Base-by-base conservation (phyloP, 345 rosid genomes). In the Euphorbia lathyris region DNA sequence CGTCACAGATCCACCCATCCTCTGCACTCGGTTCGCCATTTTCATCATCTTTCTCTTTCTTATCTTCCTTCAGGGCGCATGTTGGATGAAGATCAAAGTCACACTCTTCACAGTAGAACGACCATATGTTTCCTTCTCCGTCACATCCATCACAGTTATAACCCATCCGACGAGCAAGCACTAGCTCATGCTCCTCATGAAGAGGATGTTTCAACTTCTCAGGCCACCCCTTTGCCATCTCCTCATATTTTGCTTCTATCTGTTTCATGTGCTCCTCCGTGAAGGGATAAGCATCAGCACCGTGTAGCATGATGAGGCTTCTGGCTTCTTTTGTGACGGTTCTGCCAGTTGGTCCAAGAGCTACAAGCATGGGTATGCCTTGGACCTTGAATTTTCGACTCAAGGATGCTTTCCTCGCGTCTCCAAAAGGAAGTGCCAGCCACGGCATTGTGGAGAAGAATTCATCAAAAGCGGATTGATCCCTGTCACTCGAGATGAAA, bases 181-280 rank as follows among this genome's bases (percentile, higher is more conserved):
- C 80, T 20, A 92, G 85, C 69, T 88, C 89, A 19, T 93, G 93
- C 69, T 87, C 82, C 72, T 78, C 88, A 9, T 90, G 93, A 52
- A 80, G 87, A 30, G 65, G 83, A 76, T 83, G 77, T 77, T 84
- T 86, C 78, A 90, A 62, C 65, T 85, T 88, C 86, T 77, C 72
- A 42, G 97, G 93, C 93, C 93, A 88, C 60, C 80, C 87, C 79
- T 93, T 86, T 9, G 88, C 83, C 84, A 78, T 83, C 72, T 84
- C 88, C 14, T 68, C 76, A n/a, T 73, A 77, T 63, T 78, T 66
- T 23, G 43, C 76, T 13, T 80, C 83, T 0, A 78, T 14, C 63
- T 76, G 67, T 68, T 67, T 69, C 52, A 69, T 43, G n/a, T 56
- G 76, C 57, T 70, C 76, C 1, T 77, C 63, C 1, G 77, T 80